A percentile compares a stretch with the other conserved stretches of the same genome.
Evolutionary conservation across 2,329 filamentous ascomycete genomes (phyloP).

Genomic region (Scolecobasidium constrictum): DNA sequence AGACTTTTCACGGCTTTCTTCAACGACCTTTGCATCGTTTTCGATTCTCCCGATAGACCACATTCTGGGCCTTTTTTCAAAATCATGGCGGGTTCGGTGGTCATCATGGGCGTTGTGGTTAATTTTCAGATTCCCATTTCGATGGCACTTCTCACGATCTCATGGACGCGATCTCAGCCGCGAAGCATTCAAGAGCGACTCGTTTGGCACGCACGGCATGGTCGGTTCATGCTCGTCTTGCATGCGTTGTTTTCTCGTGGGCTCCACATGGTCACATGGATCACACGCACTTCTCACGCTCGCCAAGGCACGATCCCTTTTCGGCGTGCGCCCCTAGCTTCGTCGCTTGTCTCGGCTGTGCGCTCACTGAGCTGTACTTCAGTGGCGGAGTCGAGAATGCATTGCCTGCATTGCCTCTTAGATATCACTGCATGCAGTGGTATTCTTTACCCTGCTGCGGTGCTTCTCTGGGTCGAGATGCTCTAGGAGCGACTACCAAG

Average conservation of each 20-base stretch:
- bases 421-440: background rate
- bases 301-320: too few relatives aligned
- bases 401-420: background rate
- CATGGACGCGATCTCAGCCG: background rate
- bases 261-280: background rate
- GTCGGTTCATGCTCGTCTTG: too few relatives aligned
- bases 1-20: conserved; percentile 1
- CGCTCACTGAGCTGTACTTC: too few relatives aligned
- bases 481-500: background rate
- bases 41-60: conserved; percentile 8
- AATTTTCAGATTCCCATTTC: background rate
- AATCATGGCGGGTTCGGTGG: conserved; percentile 1
- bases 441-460: too few relatives aligned
- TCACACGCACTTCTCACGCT: background rate
- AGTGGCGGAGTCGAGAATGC: too few relatives aligned
- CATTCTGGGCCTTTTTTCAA: conserved; percentile 1
- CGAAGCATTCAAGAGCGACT: too few relatives aligned
- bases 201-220: too few relatives aligned
- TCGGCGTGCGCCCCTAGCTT: too few relatives aligned
- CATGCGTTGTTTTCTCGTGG: background rate
- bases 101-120: background rate
- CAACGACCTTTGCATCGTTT: background rate
- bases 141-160: background rate
- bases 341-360: too few relatives aligned
- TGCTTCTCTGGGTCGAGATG: background rate